Evolutionary conservation across 768 basidiomycete species (phyloP).

Genomic region (Gloeostereum incarnatum): DNA sequence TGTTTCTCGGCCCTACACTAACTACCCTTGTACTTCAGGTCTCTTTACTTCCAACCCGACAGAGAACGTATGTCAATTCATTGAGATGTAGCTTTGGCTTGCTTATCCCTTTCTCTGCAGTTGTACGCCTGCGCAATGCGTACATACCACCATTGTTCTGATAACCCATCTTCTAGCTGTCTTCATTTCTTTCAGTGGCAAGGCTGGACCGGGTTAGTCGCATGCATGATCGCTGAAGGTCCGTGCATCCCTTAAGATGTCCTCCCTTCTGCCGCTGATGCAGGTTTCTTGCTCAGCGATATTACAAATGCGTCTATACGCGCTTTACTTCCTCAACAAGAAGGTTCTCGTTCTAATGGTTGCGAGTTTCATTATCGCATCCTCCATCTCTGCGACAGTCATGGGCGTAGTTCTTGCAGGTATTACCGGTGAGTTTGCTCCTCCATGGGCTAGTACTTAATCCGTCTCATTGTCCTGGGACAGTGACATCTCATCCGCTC

Average conservation of each 20-base stretch:
- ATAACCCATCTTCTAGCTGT: not conserved
- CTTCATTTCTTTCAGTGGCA: conserved; percentile 45
- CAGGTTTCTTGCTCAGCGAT: conserved; percentile 27
- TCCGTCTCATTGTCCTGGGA: not conserved
- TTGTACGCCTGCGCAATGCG: not conserved
- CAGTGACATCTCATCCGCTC: conserved; percentile 5
- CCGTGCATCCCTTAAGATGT: conserved; percentile 6
- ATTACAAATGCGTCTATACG: conserved; percentile 55
- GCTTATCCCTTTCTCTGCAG: conserved; percentile 2
- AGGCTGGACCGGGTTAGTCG: conserved; percentile 48
- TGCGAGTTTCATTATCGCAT: conserved; percentile 26
- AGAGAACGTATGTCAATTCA: conserved; percentile 22
- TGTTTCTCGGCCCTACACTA: not conserved
- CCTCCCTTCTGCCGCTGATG: no score
- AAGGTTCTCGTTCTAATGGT: conserved; percentile 38
- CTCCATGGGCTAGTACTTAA: not conserved
- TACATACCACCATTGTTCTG: not conserved
- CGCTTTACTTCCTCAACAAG: conserved; percentile 46
- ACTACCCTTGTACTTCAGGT: conserved; percentile 16
- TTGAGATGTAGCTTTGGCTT: not conserved
- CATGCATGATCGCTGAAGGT: conserved; percentile 50
- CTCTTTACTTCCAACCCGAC: conserved; percentile 31
- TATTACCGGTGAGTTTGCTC: conserved; percentile 26
- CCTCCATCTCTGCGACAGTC: conserved; percentile 31
- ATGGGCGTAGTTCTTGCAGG: conserved; percentile 34